Base-by-base conservation (phyloP, 306 rosid species). In the Gynostemma pentaphyllum region DNA sequence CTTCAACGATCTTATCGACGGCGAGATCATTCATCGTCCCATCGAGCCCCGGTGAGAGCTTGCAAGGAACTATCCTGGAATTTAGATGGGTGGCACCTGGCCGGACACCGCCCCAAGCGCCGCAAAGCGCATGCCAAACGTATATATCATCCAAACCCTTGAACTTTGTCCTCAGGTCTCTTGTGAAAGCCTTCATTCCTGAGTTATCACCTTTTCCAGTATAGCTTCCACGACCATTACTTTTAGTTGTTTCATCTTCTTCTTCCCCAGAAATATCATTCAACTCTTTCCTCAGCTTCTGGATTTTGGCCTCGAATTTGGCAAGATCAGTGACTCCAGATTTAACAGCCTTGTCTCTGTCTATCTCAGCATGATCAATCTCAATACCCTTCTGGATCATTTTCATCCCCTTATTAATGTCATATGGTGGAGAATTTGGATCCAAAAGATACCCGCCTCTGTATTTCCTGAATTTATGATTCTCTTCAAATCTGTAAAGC, bases 71-170 rank as follows among this genome's bases (percentile, higher is more conserved):
- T 37, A 87, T 55, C 47, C 73, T 85, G 0, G 87, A 70, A 45
- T 74, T 45, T 5, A 87, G 72, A 63, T 79, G 86, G 10, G 96
- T 85, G 1, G 95, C 5, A 41, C 87, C 82, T 3, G 95, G 97
- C 62, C 91, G 80, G 49, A 91, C 96, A 47, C 97, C 96, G 67
- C 96, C 97, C 96, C 89, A 91, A 1, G 92, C 87, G 2, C 97
- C 97, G 71, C 87, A 81, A 16, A 87, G 80, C 40, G 97, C 92
- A 62, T 91, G 95, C 95, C 96, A 91, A 36, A 85, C 86, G 57
- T 73, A 91, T 24, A 91, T 80, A 61, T 87, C 95, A 76, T 85
- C 96, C 69, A 87, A 75, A 7, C 87, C 83, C 55, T 85, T 74
- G 71, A 85, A 85, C 34, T 69, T 70, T 16, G 73, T 79, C 75